Conservation (phyloP, 208 protist species). For the Crithidia expoeki region DNA sequence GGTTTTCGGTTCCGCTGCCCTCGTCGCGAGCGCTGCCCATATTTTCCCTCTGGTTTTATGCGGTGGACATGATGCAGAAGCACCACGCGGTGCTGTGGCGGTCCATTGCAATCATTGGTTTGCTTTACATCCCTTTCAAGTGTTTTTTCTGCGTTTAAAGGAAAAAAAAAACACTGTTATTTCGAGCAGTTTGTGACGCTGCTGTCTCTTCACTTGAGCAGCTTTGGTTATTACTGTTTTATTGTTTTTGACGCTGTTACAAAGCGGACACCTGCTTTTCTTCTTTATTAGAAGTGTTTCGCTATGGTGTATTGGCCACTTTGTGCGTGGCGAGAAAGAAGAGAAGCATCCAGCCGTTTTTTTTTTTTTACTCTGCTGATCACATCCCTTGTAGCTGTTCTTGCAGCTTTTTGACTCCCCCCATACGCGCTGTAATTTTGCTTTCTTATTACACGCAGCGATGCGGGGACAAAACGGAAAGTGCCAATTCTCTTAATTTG, state of each 20-base stretch:
- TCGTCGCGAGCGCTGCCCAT: constrained; percentile 45
- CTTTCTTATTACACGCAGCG: constrained; percentile 2
- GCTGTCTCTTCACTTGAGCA: too few species aligned
- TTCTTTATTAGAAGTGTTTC: not conserved
- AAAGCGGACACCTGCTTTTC: not conserved
- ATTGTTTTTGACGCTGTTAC: not conserved
- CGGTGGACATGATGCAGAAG: constrained; percentile 33
- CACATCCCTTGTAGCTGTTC: too few species aligned
- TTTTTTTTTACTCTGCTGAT: constrained; percentile 11
- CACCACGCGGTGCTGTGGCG: constrained; percentile 36
- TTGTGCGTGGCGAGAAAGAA: too few species aligned
- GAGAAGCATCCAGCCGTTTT: not conserved
- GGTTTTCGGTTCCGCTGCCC: constrained; percentile 37
- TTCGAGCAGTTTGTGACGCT: too few species aligned
- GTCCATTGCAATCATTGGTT: constrained; percentile 8
- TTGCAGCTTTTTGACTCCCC: not conserved
- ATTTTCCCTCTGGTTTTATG: constrained; percentile 56
- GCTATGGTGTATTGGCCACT: not conserved
- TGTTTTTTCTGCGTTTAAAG: constrained; percentile 3
- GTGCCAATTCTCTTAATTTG: too few species aligned
- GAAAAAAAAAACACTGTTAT: not conserved
- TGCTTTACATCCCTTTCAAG: constrained; percentile 29
- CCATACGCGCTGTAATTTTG: not conserved
- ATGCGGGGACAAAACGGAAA: too few species aligned
- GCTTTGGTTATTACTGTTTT: too few species aligned